Evolutionary conservation across 257 asterid species (phyloP).

Genomic region (Gynochthodes officinalis): DNA sequence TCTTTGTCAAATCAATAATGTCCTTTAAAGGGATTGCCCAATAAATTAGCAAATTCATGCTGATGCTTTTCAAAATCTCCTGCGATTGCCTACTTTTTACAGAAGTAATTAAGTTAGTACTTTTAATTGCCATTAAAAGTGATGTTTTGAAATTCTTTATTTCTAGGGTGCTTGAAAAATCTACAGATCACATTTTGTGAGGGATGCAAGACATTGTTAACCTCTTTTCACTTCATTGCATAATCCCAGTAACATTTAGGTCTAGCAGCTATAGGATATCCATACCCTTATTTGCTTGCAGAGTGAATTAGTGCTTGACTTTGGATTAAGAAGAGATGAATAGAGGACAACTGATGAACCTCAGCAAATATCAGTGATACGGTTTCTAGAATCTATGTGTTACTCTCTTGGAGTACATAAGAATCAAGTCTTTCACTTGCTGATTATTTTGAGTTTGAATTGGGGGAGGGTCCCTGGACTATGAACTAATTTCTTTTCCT

Average conservation of each 20-base stretch:
- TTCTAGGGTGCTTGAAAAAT: background rate
- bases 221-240: background rate
- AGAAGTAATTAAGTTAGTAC: background rate
- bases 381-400: background rate
- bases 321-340: background rate
- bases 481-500: background rate
- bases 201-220: background rate
- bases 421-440: background rate
- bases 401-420: background rate
- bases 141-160: background rate
- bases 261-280: background rate
- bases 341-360: background rate
- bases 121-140: background rate
- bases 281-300: background rate
- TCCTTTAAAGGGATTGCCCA: background rate
- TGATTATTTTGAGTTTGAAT: background rate
- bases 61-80: background rate
- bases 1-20: background rate
- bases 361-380: background rate
- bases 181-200: background rate
- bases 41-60: background rate
- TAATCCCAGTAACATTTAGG: background rate
- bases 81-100: background rate
- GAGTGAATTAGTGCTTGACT: background rate
- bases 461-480: background rate